Evolutionary conservation across 345 rosid species (phyloP), one percentile per base, ranked within the genome.

Genomic region (Rhizophora mangle): DNA sequence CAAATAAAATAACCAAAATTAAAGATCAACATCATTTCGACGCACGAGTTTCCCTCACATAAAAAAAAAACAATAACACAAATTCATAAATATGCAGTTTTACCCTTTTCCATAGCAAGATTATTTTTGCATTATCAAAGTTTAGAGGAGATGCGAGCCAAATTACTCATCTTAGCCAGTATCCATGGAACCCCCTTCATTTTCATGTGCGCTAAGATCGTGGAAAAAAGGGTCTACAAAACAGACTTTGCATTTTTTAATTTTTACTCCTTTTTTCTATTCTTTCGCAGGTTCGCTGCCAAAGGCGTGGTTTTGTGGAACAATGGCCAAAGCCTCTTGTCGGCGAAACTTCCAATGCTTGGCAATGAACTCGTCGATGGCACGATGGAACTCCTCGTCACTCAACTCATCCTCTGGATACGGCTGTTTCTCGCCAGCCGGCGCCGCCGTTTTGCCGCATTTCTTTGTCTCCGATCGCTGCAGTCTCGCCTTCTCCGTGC

Each of bases 301-400:
- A 1, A 47, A 65, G 57, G 70, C 31, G 59, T 69, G 76, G 75
- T 64, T 79, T 49, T 75, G 86, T 63, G 77, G 74, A 69, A 87
- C 84, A 62, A 82, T 70, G n/a, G 83, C 69, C 75, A 82, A 11
- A 54, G 88, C 83, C 81, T 91, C 96, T 67, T 73, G 85, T 11
- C 83, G 86, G 59, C 88, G 95, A 73, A 91, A 84, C 78, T 69
- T 79, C 68, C 74, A 77, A 72, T 91, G 86, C 79, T 82, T 92
- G 0, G 87, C 86, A 51, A 95, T 88, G 80, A 89, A 92, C 10
- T 80, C 96, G 62, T 92, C 97, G 15, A 95, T 76, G 55, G 84
- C 81, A 39, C 83, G 77, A 72, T 90, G 87, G 62, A 92, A 92
- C 74, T 95, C 96, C 72, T 90, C 93, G 68, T 79, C 84, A 75